Evolutionary conservation across 768 basidiomycete genomes (phyloP).

Genomic region (Hypholoma sublateritium): DNA sequence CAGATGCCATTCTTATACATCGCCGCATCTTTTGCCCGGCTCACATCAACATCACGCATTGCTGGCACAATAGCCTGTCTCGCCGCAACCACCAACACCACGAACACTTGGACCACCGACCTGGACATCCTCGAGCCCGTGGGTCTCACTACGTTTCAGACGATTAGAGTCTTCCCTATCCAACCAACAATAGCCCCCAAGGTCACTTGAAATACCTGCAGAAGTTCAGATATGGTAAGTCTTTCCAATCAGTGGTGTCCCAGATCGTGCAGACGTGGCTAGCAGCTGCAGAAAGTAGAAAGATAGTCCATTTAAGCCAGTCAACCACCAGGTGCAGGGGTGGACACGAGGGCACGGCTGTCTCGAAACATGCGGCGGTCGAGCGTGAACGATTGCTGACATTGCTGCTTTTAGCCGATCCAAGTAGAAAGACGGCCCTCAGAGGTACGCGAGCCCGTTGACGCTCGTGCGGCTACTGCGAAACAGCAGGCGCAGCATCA

Average conservation of each 20-base stretch:
- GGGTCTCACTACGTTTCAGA: neutral
- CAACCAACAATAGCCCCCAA: neutral
- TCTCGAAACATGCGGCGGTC: neutral
- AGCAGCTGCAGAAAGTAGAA: too few relatives aligned
- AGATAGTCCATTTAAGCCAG: neutral
- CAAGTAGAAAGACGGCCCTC: conserved; percentile 34
- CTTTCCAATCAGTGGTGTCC: neutral
- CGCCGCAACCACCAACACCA: neutral
- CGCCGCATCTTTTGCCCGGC: conserved; percentile 1
- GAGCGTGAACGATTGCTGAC: neutral
- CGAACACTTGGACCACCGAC: neutral
- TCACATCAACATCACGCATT: neutral
- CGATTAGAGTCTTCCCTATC: neutral
- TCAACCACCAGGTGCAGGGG: neutral
- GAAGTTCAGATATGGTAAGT: conserved; percentile 4
- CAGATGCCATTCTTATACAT: conserved; percentile 9
- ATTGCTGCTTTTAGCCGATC: conserved; percentile 26
- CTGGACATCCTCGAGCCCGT: neutral
- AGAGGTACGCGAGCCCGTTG: conserved; percentile 19
- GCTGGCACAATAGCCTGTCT: conserved; percentile 8
- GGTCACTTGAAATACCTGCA: neutral
- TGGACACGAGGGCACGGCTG: neutral
- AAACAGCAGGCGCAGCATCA: conserved; percentile 10
- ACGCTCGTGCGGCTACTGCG: conserved; percentile 8
- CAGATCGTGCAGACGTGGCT: neutral